phyloP scores from a whole-genome alignment of 441 rosid genomes.

The Pelargonium cotyledonis region DNA sequence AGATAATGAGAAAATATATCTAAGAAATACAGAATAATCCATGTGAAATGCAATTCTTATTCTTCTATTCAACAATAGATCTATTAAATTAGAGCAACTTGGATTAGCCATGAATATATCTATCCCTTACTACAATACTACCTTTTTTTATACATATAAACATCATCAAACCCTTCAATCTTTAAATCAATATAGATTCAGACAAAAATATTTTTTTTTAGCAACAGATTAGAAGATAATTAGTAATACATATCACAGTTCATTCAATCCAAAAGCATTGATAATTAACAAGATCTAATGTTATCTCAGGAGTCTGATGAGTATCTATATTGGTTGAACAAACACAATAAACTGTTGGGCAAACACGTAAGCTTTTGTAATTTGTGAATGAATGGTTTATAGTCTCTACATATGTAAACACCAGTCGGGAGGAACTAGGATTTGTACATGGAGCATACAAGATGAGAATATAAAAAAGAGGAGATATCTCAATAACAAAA shows the following conservation, averaged over 20 bases:
- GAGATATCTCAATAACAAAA: too few species aligned
- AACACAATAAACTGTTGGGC: background rate
- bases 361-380: too few species aligned
- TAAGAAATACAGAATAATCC: background rate
- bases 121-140: background rate
- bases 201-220: background rate
- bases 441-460: too few species aligned
- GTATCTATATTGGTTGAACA: background rate
- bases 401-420: too few species aligned
- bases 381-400: too few species aligned
- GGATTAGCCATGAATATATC: background rate
- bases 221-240: background rate
- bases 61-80: background rate
- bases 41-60: slow-evolving; percentile 2
- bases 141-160: background rate
- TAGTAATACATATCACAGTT: background rate
- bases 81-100: background rate
- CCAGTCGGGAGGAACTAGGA: too few species aligned
- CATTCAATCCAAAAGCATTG: background rate
- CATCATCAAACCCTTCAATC: background rate
- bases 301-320: background rate
- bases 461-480: too few species aligned
- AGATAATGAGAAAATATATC: too few species aligned
- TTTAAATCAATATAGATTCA: background rate
- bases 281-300: background rate